Evolutionary conservation across 2,329 filamentous ascomycete genomes (phyloP).

Genomic region (Orbilia oligospora): DNA sequence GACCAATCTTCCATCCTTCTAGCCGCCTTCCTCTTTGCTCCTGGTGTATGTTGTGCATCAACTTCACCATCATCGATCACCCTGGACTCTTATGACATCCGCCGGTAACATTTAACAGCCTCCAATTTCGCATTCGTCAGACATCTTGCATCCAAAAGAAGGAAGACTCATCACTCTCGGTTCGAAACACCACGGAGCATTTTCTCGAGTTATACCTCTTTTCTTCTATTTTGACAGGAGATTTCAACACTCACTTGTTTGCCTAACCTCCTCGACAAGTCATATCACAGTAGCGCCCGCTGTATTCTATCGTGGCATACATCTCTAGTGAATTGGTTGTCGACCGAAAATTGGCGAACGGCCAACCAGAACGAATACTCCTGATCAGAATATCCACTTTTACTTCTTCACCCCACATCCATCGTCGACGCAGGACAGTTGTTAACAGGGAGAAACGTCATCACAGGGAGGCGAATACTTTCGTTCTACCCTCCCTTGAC

Average conservation of each 20-base stretch:
- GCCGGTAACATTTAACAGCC: conserved; percentile 37
- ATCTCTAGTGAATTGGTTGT: conserved; percentile 34
- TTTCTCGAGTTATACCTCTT: conserved; percentile 10
- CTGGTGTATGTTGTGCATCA: conserved; percentile 31
- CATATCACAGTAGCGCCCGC: conserved; percentile 41
- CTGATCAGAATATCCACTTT: conserved; percentile 27
- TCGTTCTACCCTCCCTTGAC: conserved; percentile 61
- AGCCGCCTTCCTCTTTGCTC: conserved; percentile 32
- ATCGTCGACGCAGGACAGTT: conserved; percentile 55
- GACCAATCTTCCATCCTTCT: conserved; percentile 24
- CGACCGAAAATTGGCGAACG: conserved; percentile 32
- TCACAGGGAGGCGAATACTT: conserved; percentile 52
- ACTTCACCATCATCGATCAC: conserved; percentile 17
- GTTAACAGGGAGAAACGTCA: conserved; percentile 57
- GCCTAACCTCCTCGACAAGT: conserved; percentile 46
- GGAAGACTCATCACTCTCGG: conserved; percentile 10
- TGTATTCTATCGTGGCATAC: conserved; percentile 54
- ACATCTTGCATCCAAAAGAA: conserved; percentile 25
- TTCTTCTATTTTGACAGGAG: conserved; percentile 7
- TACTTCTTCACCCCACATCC: conserved; percentile 36
- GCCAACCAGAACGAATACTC: conserved; percentile 33
- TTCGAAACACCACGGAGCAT: conserved; percentile 19
- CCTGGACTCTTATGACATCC: conserved; percentile 20
- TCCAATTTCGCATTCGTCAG: conserved; percentile 49
- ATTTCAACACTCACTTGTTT: conserved; percentile 11